A percentile compares a stretch with the other conserved stretches of the same genome.
These are phyloP conservation scores for Arachnopeziza araneosa DNA, from an alignment of 2,329 filamentous ascomycete species.

Conservation along the genomic window DNA sequence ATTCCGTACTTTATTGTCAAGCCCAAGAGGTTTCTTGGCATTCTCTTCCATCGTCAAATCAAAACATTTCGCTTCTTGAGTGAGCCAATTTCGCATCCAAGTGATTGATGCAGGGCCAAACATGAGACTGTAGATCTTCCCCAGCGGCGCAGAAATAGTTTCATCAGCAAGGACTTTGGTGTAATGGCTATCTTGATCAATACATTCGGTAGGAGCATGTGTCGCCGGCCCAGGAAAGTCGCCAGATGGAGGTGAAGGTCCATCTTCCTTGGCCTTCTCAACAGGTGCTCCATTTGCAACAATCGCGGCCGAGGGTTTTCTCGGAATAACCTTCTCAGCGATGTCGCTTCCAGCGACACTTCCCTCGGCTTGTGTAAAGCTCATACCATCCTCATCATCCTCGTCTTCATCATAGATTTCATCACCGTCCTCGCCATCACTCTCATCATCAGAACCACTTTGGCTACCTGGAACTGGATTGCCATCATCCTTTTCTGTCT, in stretches of 20 bases:
- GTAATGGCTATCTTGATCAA: slow-evolving; percentile 72
- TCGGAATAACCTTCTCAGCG: slow-evolving; percentile 53
- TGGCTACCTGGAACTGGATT: slow-evolving; percentile 36
- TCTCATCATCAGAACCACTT: slow-evolving; percentile 49
- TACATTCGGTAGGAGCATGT: slow-evolving; percentile 81
- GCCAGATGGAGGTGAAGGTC: slow-evolving; percentile 37
- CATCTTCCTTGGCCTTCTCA: slow-evolving; percentile 47
- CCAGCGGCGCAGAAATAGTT: slow-evolving; percentile 76
- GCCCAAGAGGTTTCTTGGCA: slow-evolving; percentile 57
- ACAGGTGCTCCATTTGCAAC: slow-evolving; percentile 39
- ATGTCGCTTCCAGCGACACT: slow-evolving; percentile 43
- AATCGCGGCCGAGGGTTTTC: slow-evolving; percentile 64
- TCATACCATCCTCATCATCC: slow-evolving; percentile 62
- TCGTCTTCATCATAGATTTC: slow-evolving; percentile 78
- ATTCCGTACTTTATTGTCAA: slow-evolving; percentile 67
- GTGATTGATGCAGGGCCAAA: slow-evolving; percentile 75
- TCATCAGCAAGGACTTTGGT: slow-evolving; percentile 84
- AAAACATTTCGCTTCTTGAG: slow-evolving; percentile 79
- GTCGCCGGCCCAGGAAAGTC: slow-evolving; percentile 83
- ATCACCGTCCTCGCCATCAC: slow-evolving; percentile 54
- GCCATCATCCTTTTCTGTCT: slow-evolving; percentile 74
- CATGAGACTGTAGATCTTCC: slow-evolving; percentile 82
- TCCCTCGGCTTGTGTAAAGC: slow-evolving; percentile 44
- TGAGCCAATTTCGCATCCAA: slow-evolving; percentile 84
- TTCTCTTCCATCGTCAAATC: slow-evolving; percentile 88